Percentiles rank a stretch among this genome's conserved stretches.
Evolutionary conservation across 306 rosid species (phyloP).

Genomic region (Sophora flavescens): DNA sequence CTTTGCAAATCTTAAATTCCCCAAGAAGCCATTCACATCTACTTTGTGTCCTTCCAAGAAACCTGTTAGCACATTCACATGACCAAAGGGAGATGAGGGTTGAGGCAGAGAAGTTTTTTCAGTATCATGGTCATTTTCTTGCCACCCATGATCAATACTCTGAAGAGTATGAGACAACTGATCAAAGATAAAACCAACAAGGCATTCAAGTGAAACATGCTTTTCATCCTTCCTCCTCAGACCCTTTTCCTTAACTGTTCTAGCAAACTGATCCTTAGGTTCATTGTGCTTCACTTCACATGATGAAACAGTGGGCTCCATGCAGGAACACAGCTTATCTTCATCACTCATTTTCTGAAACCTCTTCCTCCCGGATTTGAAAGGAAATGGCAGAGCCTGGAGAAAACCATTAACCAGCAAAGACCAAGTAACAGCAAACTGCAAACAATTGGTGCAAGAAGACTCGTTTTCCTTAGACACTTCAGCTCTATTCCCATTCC

Average conservation of each 20-base stretch:
- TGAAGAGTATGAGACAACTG: slow-evolving; percentile 71
- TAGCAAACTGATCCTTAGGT: slow-evolving; percentile 49
- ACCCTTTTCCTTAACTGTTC: slow-evolving; percentile 47
- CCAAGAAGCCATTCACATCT: slow-evolving; percentile 80
- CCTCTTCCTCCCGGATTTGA: slow-evolving; percentile 75
- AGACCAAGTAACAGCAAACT: slow-evolving; percentile 84
- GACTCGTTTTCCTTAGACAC: slow-evolving; percentile 67
- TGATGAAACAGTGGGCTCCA: slow-evolving; percentile 60
- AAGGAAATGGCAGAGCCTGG: slow-evolving; percentile 86
- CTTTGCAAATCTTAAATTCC: slow-evolving; percentile 91
- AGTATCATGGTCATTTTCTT: slow-evolving; percentile 45
- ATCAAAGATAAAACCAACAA: slow-evolving; percentile 80
- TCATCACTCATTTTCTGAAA: slow-evolving; percentile 69
- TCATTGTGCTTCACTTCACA: slow-evolving; percentile 67
- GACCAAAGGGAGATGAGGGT: slow-evolving; percentile 56
- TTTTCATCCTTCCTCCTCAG: slow-evolving; percentile 61
- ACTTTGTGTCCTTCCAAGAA: slow-evolving; percentile 76
- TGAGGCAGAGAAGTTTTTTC: slow-evolving; percentile 46
- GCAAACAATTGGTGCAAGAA: slow-evolving; percentile 81
- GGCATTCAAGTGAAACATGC: slow-evolving; percentile 69
- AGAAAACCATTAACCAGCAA: slow-evolving; percentile 71
- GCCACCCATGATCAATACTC: slow-evolving; percentile 63
- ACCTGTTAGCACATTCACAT: slow-evolving; percentile 61
- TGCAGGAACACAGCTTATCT: slow-evolving; percentile 58
- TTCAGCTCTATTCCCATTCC: slow-evolving; percentile 53